Evolutionary conservation across 306 rosid genomes (phyloP).

Genomic region (Oemleria cerasiformis): DNA sequence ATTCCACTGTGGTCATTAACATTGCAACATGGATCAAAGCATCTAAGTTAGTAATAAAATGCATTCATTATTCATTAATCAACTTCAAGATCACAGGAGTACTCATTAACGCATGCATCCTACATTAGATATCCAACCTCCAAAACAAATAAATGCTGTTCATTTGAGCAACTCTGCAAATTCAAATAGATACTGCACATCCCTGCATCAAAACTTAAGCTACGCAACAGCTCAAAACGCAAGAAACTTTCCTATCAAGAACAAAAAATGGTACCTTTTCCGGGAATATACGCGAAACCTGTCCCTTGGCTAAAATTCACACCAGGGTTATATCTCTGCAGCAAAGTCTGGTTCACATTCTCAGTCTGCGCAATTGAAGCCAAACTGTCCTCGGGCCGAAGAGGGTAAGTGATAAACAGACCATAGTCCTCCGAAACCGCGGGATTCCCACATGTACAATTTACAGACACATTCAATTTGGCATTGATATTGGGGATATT

Average conservation of each 20-base stretch:
- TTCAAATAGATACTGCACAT: background rate
- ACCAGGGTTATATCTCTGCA: constrained; percentile 50
- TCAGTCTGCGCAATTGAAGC: constrained; percentile 8
- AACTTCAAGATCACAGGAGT: background rate
- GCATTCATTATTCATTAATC: background rate
- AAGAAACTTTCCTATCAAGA: background rate
- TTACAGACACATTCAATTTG: constrained; percentile 48
- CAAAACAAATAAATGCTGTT: background rate
- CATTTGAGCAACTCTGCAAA: background rate
- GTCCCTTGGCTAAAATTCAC: constrained; percentile 52
- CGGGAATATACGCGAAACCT: constrained; percentile 55
- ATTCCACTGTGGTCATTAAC: background rate
- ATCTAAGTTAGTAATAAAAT: background rate
- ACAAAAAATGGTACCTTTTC: constrained; percentile 49
- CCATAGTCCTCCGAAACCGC: constrained; percentile 53
- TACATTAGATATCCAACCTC: background rate
- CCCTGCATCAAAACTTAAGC: background rate
- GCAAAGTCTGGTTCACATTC: constrained; percentile 25
- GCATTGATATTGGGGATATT: constrained; percentile 19
- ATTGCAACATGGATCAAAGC: background rate
- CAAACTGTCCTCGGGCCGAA: constrained; percentile 34
- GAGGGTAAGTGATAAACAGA: constrained; percentile 67
- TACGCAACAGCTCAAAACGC: background rate
- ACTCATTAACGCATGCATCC: background rate
- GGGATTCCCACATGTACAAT: constrained; percentile 64